Percentiles rank a stretch among this genome's conserved stretches.
phyloP scores from a whole-genome alignment of 1,284 basidiomycete genomes.

The Mycena sp. region DNA sequence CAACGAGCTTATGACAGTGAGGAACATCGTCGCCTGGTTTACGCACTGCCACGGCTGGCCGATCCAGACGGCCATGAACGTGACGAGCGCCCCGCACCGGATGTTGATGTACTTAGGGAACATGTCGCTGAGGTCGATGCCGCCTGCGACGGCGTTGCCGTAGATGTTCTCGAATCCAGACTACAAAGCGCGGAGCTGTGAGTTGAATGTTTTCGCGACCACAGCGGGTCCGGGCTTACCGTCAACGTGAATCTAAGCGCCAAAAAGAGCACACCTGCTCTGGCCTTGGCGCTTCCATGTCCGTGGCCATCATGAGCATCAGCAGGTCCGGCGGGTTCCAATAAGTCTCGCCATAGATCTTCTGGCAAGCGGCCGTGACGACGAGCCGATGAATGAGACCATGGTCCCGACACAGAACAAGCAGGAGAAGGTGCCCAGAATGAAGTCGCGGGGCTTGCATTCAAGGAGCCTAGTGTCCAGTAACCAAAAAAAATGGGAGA shows the following conservation, averaged over 20 bases:
- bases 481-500: too few species aligned
- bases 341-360: conserved; percentile 31
- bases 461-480: too few species aligned
- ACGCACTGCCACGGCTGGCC: conserved; percentile 33
- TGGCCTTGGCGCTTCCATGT: conserved; percentile 26
- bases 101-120: conserved; percentile 36
- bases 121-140: too few species aligned
- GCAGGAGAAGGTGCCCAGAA: conserved; percentile 8
- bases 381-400: conserved; percentile 31
- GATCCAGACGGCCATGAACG: conserved; percentile 31
- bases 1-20: conserved; percentile 32
- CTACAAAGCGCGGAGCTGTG: neutral
- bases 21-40: conserved; percentile 32
- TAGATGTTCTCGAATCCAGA: conserved; percentile 31
- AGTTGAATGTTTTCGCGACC: too few species aligned
- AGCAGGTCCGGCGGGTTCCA: conserved; percentile 34
- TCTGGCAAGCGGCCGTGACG: conserved; percentile 28
- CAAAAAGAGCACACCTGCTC: conserved; percentile 31
- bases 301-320: conserved; percentile 30
- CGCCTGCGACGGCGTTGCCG: conserved; percentile 33
- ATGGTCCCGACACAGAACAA: conserved; percentile 27
- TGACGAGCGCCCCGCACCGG: conserved; percentile 34
- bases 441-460: too few species aligned
- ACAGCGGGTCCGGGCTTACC: neutral
- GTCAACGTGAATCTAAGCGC: conserved; percentile 30